phyloP scores from a whole-genome alignment of 2,329 filamentous ascomycete species.

The Onygenales sp. region DNA sequence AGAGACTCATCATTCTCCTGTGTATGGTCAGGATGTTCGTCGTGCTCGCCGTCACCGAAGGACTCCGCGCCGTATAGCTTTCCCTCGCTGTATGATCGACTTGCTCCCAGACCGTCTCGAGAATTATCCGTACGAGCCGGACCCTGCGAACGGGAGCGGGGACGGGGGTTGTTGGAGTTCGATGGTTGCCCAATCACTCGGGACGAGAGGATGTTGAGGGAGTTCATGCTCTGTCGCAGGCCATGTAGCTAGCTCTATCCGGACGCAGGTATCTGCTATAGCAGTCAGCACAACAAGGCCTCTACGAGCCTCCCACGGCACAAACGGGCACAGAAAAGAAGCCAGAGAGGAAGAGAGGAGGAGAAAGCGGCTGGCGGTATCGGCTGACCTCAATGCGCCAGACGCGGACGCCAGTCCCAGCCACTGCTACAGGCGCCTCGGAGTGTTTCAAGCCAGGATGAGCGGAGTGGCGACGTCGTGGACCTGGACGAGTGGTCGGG shows the following conservation, averaged over 20 bases:
- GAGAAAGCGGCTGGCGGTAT: slow-evolving; percentile 1
- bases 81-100: slow-evolving; percentile 35
- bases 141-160: slow-evolving; percentile 46
- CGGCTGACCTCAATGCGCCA: slow-evolving; percentile 32
- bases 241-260: slow-evolving; percentile 33
- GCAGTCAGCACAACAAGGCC: not conserved
- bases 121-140: slow-evolving; percentile 28
- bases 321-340: slow-evolving; percentile 1
- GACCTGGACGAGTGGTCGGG: too few species aligned
- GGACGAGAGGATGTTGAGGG: slow-evolving; percentile 84
- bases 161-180: slow-evolving; percentile 40
- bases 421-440: not conserved
- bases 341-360: slow-evolving; percentile 7
- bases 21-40: slow-evolving; percentile 26
- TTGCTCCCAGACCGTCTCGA: slow-evolving; percentile 26
- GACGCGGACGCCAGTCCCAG: slow-evolving; percentile 21
- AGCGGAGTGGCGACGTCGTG: not conserved
- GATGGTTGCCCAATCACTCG: slow-evolving; percentile 59
- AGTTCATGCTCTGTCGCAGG: slow-evolving; percentile 71
- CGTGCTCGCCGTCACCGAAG: slow-evolving; percentile 13
- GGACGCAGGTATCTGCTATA: slow-evolving; percentile 26
- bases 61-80: slow-evolving; percentile 25
- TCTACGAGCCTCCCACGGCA: not conserved
- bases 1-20: slow-evolving; percentile 27
- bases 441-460: not conserved